These are phyloP conservation scores for Coemansia sp. DNA, from an alignment of 192 early-diverging fungal genomes.

Conservation along the genomic window DNA sequence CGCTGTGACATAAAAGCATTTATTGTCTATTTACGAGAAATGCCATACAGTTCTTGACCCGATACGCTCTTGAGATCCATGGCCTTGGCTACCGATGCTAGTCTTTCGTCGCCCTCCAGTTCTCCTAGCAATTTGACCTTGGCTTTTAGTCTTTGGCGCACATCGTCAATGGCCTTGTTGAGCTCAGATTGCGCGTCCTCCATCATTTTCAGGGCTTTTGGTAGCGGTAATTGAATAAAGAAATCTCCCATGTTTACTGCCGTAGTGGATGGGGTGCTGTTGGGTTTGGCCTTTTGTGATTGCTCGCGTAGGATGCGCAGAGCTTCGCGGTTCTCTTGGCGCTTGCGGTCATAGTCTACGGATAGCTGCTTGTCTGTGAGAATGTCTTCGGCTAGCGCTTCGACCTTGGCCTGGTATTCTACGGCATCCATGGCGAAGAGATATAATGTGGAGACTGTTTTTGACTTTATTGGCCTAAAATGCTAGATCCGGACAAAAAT, in stretches of 20 bases:
- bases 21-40: background rate
- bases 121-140: slow-evolving; percentile 31
- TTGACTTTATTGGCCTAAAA: background rate
- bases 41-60: slow-evolving; percentile 16
- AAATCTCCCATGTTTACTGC: slow-evolving; percentile 54
- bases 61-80: slow-evolving; percentile 23
- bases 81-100: slow-evolving; percentile 2
- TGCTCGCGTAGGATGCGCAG: slow-evolving; percentile 26
- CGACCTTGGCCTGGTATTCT: slow-evolving; percentile 32
- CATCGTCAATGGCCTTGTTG: slow-evolving; percentile 38
- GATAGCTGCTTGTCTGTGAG: slow-evolving; percentile 44
- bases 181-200: slow-evolving; percentile 42
- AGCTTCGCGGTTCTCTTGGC: slow-evolving; percentile 45
- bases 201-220: slow-evolving; percentile 37
- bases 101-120: slow-evolving; percentile 29
- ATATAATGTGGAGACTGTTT: background rate
- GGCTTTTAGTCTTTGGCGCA: slow-evolving; percentile 32
- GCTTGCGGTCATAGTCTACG: slow-evolving; percentile 38
- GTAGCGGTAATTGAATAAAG: slow-evolving; percentile 38
- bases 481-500: no score
- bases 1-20: slow-evolving; percentile 7
- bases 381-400: slow-evolving; percentile 47
- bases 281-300: slow-evolving; percentile 12
- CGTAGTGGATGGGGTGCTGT: slow-evolving; percentile 21
- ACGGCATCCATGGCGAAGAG: slow-evolving; percentile 25